Evolutionary conservation across 208 protist species (phyloP), one percentile per base, ranked within the genome.

Genomic region (Trypanosoma caninum): DNA sequence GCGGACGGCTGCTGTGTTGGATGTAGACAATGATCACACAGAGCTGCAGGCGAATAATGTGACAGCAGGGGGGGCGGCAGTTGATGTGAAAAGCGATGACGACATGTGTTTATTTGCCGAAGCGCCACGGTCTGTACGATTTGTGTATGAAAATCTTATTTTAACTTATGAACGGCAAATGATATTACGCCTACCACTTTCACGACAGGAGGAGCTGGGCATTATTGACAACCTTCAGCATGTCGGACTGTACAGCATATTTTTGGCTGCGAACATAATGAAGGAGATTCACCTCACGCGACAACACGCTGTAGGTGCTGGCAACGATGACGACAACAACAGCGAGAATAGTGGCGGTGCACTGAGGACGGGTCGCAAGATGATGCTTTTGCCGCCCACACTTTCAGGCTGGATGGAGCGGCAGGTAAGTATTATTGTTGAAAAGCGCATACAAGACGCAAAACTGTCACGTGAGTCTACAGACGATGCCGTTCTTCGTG

Each of bases 101-200:
- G 37, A 31, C 41, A n/a, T 37, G 67, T 3, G 13, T 79, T 16
- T 72, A 69, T 25, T 3, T 16, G 20, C 40, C 3, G 41, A 48
- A 22, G n/a, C 75, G 4, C 30, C 72, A 22, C 54, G 31, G 30
- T 66, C 81, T 23, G 72, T 69, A 4, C 45, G 71, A 27, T 3
- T 42, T n/a, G 79, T 87, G 14, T 91, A 91, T 64, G 52, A 70
- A n/a, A 76, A 88, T 34, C 31, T 92, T 18, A 72, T 82, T 45
- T 86, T 78, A 59, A 63, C 82, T 35, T 83, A 78, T 33, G 79
- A 89, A 62, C 68, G 72, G 34, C 81, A 81, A 51, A 67, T 59
- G 10, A 58, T 85, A 20, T 28, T 85, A 23, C 74, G 69, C 34
- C 53, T 64, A 8, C 63, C 51, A 13, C 31, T 86, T 20, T 62